Evolutionary conservation across 2,329 filamentous ascomycete genomes (phyloP).

Genomic region (Pyricularia sp.): DNA sequence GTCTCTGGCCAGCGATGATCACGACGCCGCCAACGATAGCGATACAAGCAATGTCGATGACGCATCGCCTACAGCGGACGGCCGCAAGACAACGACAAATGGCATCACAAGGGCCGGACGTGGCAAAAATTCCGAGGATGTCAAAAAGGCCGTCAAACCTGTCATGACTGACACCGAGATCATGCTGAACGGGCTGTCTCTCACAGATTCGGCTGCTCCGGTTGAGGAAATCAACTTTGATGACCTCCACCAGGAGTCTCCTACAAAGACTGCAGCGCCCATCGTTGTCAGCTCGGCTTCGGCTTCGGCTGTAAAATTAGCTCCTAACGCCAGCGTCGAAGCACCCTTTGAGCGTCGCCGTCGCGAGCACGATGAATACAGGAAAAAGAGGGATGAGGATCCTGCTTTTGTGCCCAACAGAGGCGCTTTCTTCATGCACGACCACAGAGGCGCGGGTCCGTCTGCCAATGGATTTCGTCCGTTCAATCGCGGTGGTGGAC

Average conservation of each 20-base stretch:
- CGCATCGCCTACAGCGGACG: slow-evolving; percentile 34
- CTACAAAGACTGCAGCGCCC: slow-evolving; percentile 28
- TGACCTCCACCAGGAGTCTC: slow-evolving; percentile 13
- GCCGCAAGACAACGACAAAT: slow-evolving; percentile 26
- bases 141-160: slow-evolving; percentile 21
- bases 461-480: slow-evolving; percentile 66
- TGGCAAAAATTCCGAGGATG: slow-evolving; percentile 11
- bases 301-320: slow-evolving; percentile 12
- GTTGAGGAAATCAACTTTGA: slow-evolving; percentile 35
- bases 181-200: slow-evolving; percentile 42
- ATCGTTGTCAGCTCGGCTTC: slow-evolving; percentile 42
- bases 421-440: slow-evolving; percentile 95
- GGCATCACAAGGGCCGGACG: slow-evolving; percentile 22
- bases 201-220: slow-evolving; percentile 27
- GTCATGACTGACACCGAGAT: slow-evolving; percentile 40
- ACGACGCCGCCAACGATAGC: slow-evolving; percentile 45
- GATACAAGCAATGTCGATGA: slow-evolving; percentile 52
- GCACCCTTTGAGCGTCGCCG: slow-evolving; percentile 57
- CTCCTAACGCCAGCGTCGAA: slow-evolving; percentile 34
- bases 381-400: slow-evolving; percentile 75
- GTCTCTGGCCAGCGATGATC: slow-evolving; percentile 48
- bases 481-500: slow-evolving; percentile 50
- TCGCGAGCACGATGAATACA: slow-evolving; percentile 83
- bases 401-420: slow-evolving; percentile 89
- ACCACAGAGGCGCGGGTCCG: slow-evolving; percentile 69